These are phyloP conservation scores for Pigoraptor vietnamica DNA, from an alignment of 78 protist species.

Conservation along the genomic window DNA sequence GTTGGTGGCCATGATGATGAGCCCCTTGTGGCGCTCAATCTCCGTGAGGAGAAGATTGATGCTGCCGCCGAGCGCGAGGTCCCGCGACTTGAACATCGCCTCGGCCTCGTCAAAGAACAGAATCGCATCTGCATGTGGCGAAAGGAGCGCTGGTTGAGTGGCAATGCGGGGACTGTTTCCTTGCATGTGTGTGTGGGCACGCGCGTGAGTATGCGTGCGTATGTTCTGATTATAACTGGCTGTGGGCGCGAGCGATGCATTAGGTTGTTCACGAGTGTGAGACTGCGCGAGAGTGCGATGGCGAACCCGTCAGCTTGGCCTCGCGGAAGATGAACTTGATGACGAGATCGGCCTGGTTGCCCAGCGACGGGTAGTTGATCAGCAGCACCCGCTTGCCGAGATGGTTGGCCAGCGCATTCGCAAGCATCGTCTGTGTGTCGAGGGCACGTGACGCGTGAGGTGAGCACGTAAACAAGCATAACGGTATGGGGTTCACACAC, in stretches of 20 bases:
- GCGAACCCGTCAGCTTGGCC: slow-evolving; percentile 39
- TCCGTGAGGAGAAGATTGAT: slow-evolving; percentile 35
- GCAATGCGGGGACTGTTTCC: background rate
- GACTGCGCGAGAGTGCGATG: too few relatives aligned
- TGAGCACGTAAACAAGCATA: too few relatives aligned
- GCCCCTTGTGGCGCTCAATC: slow-evolving; percentile 42
- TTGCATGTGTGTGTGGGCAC: background rate
- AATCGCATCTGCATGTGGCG: slow-evolving; percentile 29
- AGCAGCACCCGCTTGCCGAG: slow-evolving; percentile 39
- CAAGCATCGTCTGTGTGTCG: background rate
- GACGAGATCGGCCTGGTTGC: slow-evolving; percentile 13
- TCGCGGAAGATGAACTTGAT: slow-evolving; percentile 55
- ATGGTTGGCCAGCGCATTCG: slow-evolving; percentile 49
- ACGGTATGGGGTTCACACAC: too few relatives aligned
- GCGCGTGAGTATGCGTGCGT: background rate
- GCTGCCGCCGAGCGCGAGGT: background rate
- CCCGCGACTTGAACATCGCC: slow-evolving; percentile 45
- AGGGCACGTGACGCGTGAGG: too few relatives aligned
- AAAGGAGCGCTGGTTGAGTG: background rate
- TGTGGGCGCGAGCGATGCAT: too few relatives aligned
- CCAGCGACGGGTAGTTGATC: slow-evolving; percentile 24
- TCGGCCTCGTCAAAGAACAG: slow-evolving; percentile 71
- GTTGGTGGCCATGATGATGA: slow-evolving; percentile 63
- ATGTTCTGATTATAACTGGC: too few relatives aligned
- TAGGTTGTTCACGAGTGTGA: too few relatives aligned